Conservation (phyloP, 2,329 filamentous ascomycete species). For the Neodidymelliopsis sp. region DNA sequence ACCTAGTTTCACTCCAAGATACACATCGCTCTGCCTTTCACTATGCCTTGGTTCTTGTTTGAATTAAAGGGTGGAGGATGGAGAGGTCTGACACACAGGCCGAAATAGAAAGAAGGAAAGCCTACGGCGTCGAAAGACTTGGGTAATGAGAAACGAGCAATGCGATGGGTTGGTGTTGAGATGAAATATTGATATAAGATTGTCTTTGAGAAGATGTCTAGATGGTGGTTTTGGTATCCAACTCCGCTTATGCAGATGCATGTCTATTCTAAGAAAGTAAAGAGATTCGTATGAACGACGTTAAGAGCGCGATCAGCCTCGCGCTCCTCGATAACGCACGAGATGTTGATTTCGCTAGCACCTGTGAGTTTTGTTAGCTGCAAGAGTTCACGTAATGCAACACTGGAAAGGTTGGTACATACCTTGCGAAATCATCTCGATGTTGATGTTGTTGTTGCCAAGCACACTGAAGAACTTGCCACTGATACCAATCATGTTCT, state of each 20-base stretch:
- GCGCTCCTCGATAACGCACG: constrained; percentile 90
- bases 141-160: neutral
- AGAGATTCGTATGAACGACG: constrained; percentile 94
- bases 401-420: constrained; percentile 38
- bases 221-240: constrained; percentile 31
- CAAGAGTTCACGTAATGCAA: neutral
- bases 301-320: constrained; percentile 95
- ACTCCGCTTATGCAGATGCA: constrained; percentile 36
- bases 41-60: neutral
- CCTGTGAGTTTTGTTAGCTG: constrained; percentile 60
- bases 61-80: too few species aligned
- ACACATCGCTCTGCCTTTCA: neutral
- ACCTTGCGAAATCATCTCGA: constrained; percentile 99
- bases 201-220: constrained; percentile 6
- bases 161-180: neutral
- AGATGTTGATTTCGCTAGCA: constrained; percentile 98
- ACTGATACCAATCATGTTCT: constrained; percentile 92
- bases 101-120: neutral
- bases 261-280: constrained; percentile 84
- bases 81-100: neutral
- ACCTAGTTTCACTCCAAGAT: neutral
- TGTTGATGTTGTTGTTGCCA: constrained; percentile 92
- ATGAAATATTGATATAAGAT: constrained; percentile 2
- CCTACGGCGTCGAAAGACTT: neutral
- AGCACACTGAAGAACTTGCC: constrained; percentile 95